Base-by-base conservation (phyloP, 2,329 filamentous ascomycete genomes). In the Teratosphaeria gauchensis region DNA sequence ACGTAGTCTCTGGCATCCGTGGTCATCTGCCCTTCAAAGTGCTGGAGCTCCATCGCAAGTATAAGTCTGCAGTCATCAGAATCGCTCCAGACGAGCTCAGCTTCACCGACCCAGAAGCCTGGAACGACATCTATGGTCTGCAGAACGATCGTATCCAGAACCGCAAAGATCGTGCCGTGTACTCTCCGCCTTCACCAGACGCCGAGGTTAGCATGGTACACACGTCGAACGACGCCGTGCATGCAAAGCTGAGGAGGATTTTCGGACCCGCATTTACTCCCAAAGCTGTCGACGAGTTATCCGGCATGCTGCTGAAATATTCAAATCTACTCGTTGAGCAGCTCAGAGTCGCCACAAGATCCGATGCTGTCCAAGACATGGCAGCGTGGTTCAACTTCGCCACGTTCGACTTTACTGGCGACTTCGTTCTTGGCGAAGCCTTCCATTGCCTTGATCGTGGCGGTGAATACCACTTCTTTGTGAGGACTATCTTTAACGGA, bases 201-300 rank as follows among this genome's bases (percentile, higher is more conserved):
- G 19, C 35, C 21, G 57, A 32, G 11, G 31, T 12, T n/a, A 21
- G 42, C 19, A 56, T 58, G 16, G 35, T 55, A n/a, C 53, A 14
- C 30, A 21, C 24, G 24, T 28, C 57, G 14, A 24, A 58, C n/a
- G 53, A 55, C 21, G 53, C 16, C 14, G n/a, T 55, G n/a, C 57
- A 58, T 24, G 57, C 57, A 1, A 48, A 31, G 28, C 33, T 58
- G 28, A n/a, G 58, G 14, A 56, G 33, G 21, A 59, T 59, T 19
- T 58, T 55, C 24, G 57, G 57, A 8, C 28, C 57, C 48, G 70
- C 72, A 3, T 76, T 77, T 55, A 71, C 69, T 6, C 73, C 74
- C 33, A 71, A 71, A 53, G 73, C 73, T 1, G 58, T 77, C 16
- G 67, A 65, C 5, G 65, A 69, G 19, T 74, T 76, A 57, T 71